Evolutionary conservation across 2,329 filamentous ascomycete genomes (phyloP).

Genomic region (Orbilia brochopaga): DNA sequence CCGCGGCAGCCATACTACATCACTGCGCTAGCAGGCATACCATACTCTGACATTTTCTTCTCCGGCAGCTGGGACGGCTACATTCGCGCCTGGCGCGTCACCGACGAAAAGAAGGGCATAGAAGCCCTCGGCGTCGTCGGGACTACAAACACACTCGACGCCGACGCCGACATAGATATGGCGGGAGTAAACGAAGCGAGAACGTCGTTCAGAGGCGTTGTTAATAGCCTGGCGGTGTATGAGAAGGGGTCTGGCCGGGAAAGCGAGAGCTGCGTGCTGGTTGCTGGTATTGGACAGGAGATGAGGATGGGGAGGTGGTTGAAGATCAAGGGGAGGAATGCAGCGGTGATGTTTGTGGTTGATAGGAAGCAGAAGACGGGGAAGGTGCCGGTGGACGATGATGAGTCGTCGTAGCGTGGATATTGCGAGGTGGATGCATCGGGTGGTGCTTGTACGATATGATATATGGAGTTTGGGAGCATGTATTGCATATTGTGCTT

Average conservation of each 20-base stretch:
- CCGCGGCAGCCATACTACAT: constrained; percentile 80
- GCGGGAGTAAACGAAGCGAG: constrained; percentile 49
- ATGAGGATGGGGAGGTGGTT: constrained; percentile 85
- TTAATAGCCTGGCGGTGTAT: constrained; percentile 87
- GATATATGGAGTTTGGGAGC: no score
- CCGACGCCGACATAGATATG: constrained; percentile 48
- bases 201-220: constrained; percentile 69
- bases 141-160: constrained; percentile 54
- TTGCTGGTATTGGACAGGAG: constrained; percentile 85
- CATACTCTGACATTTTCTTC: constrained; percentile 87
- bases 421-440: background rate
- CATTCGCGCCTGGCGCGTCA: constrained; percentile 83
- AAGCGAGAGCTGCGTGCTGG: constrained; percentile 75
- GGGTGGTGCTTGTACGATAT: no score
- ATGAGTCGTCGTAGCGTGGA: constrained; percentile 14
- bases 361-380: constrained; percentile 60
- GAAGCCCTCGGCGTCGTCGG: constrained; percentile 74
- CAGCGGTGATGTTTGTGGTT: constrained; percentile 86
- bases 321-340: constrained; percentile 72
- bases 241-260: constrained; percentile 62
- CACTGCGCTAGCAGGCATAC: constrained; percentile 82
- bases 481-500: no score
- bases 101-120: constrained; percentile 79
- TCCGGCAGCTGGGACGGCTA: constrained; percentile 94
- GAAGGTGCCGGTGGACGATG: no score